A percentile compares a stretch with the other conserved stretches of the same genome.
Conservation (phyloP, 2,329 filamentous ascomycete genomes). For the Dendryphion nanum region DNA sequence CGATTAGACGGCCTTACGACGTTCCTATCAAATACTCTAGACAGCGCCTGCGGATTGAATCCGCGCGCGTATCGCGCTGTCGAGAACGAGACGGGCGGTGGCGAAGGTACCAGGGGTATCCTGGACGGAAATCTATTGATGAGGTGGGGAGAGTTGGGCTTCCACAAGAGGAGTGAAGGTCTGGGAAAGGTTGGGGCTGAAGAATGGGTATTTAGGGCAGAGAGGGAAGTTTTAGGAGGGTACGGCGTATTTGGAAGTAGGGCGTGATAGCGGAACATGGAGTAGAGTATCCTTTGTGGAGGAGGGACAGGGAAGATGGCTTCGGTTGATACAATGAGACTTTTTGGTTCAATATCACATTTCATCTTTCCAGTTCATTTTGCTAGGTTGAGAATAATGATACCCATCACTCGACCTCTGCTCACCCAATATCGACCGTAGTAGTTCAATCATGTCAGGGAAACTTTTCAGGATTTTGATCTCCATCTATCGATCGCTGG, state of each 20-base stretch:
- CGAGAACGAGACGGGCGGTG: conserved; percentile 41
- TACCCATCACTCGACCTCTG: no score
- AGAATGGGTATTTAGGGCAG: conserved; percentile 65
- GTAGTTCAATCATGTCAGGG: no score
- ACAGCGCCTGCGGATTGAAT: conserved; percentile 78
- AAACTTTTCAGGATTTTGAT: no score
- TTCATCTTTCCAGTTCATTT: no score
- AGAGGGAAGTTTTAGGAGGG: conserved; percentile 66
- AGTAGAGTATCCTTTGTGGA: no score
- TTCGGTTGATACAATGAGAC: no score
- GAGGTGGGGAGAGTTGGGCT: conserved; percentile 73
- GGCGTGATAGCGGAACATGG: no score
- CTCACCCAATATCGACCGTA: no score
- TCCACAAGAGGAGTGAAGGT: conserved; percentile 69
- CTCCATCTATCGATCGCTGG: no score
- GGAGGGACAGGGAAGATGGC: no score
- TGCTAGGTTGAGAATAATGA: no score
- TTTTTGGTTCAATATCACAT: no score
- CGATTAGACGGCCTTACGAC: conserved; percentile 78
- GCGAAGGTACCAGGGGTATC: conserved; percentile 59
- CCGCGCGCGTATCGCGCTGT: conserved; percentile 71
- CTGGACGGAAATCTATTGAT: conserved; percentile 76
- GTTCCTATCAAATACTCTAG: conserved; percentile 73
- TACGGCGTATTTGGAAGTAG: conserved; percentile 53
- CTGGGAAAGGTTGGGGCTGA: conserved; percentile 69